Conservation (phyloP, 441 rosid genomes). For the Populus hybrid region DNA sequence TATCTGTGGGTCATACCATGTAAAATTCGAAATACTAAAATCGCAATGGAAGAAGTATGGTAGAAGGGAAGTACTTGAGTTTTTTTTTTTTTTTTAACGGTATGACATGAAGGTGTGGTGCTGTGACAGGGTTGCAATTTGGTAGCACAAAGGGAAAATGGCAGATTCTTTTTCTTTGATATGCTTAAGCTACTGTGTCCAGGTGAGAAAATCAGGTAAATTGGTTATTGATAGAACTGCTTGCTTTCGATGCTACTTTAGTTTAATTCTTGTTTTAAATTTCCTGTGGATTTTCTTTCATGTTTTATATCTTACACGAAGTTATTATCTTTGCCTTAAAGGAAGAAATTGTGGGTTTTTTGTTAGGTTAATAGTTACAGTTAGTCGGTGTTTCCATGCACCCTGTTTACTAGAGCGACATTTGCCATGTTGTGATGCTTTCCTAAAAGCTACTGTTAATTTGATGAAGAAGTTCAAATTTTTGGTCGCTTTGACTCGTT, state of each 20-base stretch:
- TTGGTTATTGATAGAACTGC: constrained; percentile 9
- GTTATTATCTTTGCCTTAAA: neutral
- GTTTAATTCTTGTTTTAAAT: neutral
- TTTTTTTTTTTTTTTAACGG: neutral
- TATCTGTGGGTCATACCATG: neutral
- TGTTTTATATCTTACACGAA: neutral
- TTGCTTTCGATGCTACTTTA: neutral
- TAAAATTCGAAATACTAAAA: neutral
- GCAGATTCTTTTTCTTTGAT: constrained; percentile 69
- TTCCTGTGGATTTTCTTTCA: neutral
- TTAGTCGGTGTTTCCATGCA: neutral
- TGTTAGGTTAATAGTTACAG: neutral
- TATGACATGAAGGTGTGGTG: neutral
- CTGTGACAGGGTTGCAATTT: constrained; percentile 77
- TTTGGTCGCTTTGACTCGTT: neutral
- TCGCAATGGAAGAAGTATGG: neutral
- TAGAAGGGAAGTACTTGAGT: neutral
- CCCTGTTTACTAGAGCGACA: neutral
- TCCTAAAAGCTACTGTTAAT: neutral
- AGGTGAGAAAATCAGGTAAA: constrained; percentile 73
- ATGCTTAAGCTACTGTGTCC: constrained; percentile 59
- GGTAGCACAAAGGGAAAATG: constrained; percentile 51
- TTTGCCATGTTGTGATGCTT: neutral
- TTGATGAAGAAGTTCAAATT: neutral
- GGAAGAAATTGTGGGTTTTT: neutral